Evolutionary conservation across 225 moss, liverwort and hornwort genomes (phyloP).

Genomic region (Bryum argenteum): DNA sequence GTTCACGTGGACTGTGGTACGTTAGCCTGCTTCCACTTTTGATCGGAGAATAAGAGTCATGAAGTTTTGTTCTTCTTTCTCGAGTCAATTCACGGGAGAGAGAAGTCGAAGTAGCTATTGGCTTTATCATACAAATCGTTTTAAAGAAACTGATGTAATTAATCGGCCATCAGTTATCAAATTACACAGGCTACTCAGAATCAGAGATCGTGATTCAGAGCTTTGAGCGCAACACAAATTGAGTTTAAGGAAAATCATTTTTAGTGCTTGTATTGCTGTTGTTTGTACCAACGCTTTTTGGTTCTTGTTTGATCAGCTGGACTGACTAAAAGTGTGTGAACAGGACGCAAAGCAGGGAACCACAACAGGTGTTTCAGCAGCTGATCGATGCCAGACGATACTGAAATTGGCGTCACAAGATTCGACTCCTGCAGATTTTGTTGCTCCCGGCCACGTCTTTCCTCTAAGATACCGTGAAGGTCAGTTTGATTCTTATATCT

Average conservation of each 20-base stretch:
- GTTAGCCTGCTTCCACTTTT: conserved; percentile 21
- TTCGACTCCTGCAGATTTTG: conserved; percentile 62
- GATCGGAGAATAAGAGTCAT: too few relatives aligned
- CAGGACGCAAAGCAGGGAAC: conserved; percentile 86
- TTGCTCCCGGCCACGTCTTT: conserved; percentile 89
- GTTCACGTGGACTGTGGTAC: conserved; percentile 92
- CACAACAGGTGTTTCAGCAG: conserved; percentile 86
- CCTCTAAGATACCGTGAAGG: conserved; percentile 89
- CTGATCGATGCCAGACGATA: conserved; percentile 76
- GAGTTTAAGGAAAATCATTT: too few relatives aligned
- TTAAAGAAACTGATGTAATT: too few relatives aligned
- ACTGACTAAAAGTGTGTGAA: conserved; percentile 23
- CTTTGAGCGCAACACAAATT: too few relatives aligned
- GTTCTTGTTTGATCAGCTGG: neutral
- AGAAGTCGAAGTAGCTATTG: too few relatives aligned
- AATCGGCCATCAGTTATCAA: too few relatives aligned
- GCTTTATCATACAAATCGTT: too few relatives aligned
- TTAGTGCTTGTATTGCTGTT: neutral
- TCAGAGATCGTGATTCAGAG: too few relatives aligned
- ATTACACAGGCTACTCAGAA: too few relatives aligned
- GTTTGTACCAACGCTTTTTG: neutral
- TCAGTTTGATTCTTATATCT: conserved; percentile 18
- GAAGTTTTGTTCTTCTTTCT: too few relatives aligned
- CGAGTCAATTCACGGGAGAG: too few relatives aligned
- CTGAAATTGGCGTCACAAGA: conserved; percentile 62